Conservation (phyloP, 1,139 yeast genomes). For the Saccharomycopsis phalli region DNA sequence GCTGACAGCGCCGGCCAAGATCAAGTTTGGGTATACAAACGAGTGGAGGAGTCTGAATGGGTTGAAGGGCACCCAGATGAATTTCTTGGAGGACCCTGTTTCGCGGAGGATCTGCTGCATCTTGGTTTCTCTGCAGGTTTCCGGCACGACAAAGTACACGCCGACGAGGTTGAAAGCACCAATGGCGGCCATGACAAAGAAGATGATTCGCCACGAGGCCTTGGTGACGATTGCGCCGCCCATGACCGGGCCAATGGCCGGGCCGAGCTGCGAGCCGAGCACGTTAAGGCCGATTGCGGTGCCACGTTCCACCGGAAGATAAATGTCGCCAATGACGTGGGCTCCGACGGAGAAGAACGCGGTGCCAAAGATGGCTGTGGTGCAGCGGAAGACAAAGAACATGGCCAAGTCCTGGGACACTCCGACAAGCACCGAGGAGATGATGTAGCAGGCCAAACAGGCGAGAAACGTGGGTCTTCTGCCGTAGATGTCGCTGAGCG, state of each 20-base stretch:
- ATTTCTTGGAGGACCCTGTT: constrained; percentile 27
- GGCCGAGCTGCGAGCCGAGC: constrained; percentile 40
- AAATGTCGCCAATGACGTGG: constrained; percentile 38
- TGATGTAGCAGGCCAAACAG: constrained; percentile 30
- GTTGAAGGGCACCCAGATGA: constrained; percentile 35
- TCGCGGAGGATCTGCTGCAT: constrained; percentile 21
- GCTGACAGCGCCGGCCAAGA: constrained; percentile 37
- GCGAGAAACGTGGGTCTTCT: constrained; percentile 34
- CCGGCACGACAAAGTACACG: constrained; percentile 33
- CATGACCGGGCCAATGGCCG: constrained; percentile 39
- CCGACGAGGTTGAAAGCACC: constrained; percentile 29
- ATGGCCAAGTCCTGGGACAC: constrained; percentile 40
- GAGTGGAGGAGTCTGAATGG: constrained; percentile 36
- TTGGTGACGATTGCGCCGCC: constrained; percentile 42
- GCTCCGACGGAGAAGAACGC: constrained; percentile 43
- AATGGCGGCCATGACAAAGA: constrained; percentile 38
- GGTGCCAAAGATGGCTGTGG: constrained; percentile 43
- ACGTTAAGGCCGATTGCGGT: constrained; percentile 37
- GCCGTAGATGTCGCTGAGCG: constrained; percentile 44
- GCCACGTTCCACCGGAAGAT: constrained; percentile 39
- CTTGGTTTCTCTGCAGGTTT: constrained; percentile 31
- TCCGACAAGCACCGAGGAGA: constrained; percentile 35
- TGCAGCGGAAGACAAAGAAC: constrained; percentile 40
- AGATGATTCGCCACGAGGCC: constrained; percentile 43
- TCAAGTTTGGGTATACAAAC: constrained; percentile 34